Percentiles rank a stretch among this genome's conserved stretches.
Conservation (phyloP, 202 grass and related monocot genomes). For the Carex arenaria region DNA sequence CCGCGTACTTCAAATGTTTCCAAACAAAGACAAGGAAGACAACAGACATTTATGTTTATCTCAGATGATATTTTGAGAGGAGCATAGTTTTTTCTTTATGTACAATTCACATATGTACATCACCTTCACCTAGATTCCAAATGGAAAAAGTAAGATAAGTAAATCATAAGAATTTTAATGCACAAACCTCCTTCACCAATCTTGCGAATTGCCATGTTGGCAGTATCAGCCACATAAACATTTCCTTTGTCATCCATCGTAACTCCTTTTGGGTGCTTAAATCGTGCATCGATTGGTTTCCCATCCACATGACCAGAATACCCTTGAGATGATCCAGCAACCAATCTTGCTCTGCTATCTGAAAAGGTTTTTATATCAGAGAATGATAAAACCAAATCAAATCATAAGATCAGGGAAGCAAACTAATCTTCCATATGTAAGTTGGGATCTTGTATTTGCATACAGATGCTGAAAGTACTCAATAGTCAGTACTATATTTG, state of each 20-base stretch:
- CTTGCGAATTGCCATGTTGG: constrained; percentile 87
- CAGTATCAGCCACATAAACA: constrained; percentile 95
- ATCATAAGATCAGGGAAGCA: not conserved
- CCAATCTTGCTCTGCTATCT: constrained; percentile 89
- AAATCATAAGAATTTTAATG: constrained; percentile 1
- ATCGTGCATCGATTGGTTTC: constrained; percentile 87
- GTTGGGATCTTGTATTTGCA: not conserved
- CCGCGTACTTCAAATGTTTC: not conserved
- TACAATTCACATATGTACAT: not conserved
- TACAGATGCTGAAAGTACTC: not conserved
- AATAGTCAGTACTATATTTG: not conserved
- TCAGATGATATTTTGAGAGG: not conserved
- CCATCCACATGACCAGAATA: constrained; percentile 87
- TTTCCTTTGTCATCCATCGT: constrained; percentile 89
- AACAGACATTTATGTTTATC: not conserved
- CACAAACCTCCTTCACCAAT: constrained; percentile 70
- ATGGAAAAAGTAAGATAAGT: not conserved
- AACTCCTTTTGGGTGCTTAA: constrained; percentile 82
- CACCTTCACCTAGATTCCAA: not conserved
- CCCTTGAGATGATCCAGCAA: constrained; percentile 89
- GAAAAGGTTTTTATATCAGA: constrained; percentile 33
- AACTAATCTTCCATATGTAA: not conserved
- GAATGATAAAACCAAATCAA: not conserved
- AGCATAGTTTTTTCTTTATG: not conserved
- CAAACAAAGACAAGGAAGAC: not conserved